Evolutionary conservation across 495 filamentous ascomycete genomes (phyloP).

Genomic region (Mytilinidion resinicola): DNA sequence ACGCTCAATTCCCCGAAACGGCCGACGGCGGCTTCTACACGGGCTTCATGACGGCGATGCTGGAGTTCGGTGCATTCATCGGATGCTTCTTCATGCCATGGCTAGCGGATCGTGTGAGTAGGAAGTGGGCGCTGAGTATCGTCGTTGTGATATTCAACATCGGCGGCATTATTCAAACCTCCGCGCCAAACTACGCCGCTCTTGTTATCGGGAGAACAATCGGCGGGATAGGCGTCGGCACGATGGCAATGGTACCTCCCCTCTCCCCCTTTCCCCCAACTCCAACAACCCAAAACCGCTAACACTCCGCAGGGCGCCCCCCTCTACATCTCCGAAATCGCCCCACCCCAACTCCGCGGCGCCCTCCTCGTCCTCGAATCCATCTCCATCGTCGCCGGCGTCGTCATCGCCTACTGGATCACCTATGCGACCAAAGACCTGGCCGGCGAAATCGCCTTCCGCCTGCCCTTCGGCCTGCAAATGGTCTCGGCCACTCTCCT

Average conservation of each 20-base stretch:
- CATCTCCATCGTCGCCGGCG: slow-evolving; percentile 33
- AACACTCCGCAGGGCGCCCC: slow-evolving; percentile 28
- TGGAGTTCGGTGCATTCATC: slow-evolving; percentile 51
- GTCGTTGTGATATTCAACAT: slow-evolving; percentile 51
- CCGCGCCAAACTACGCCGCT: slow-evolving; percentile 51
- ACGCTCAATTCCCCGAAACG: slow-evolving; percentile 42
- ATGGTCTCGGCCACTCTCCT: slow-evolving; percentile 31
- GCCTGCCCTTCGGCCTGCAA: slow-evolving; percentile 34
- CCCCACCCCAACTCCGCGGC: slow-evolving; percentile 34
- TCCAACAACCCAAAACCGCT: background rate
- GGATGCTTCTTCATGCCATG: slow-evolving; percentile 53
- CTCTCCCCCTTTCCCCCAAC: too few relatives aligned
- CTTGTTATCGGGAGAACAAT: slow-evolving; percentile 53
- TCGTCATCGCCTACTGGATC: slow-evolving; percentile 36
- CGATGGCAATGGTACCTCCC: too few relatives aligned
- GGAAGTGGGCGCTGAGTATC: slow-evolving; percentile 52
- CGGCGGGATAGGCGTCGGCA: slow-evolving; percentile 54
- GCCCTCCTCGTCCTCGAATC: slow-evolving; percentile 33
- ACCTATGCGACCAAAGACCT: slow-evolving; percentile 33
- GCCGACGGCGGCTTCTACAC: slow-evolving; percentile 51
- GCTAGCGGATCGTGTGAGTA: slow-evolving; percentile 53
- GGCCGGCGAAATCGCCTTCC: slow-evolving; percentile 27
- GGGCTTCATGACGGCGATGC: slow-evolving; percentile 55
- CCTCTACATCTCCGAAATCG: slow-evolving; percentile 36
- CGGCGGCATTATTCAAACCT: slow-evolving; percentile 52